Conservation (phyloP, 371 early-diverging fungal species). For the Funneliformis caledonium region DNA sequence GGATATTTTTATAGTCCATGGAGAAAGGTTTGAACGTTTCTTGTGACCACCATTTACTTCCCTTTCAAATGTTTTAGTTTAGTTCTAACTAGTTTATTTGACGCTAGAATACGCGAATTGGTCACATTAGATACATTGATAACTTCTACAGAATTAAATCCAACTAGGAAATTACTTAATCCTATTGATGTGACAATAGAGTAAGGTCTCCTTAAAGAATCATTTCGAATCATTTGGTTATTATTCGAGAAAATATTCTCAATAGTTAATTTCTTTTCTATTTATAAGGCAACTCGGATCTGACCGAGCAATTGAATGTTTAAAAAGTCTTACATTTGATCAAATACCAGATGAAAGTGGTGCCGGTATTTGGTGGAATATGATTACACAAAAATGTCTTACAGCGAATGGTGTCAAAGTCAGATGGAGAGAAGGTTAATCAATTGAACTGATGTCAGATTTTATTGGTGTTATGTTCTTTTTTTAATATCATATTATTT, state of each 20-base stretch:
- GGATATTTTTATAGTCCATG: conserved; percentile 10
- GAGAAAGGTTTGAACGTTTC: not conserved
- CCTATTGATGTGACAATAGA: conserved; percentile 2
- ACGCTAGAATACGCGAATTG: conserved; percentile 6
- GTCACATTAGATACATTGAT: conserved; percentile 19
- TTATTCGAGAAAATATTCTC: not conserved
- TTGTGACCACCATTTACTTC: not conserved
- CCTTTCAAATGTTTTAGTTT: not conserved
- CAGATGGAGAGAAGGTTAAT: conserved; percentile 15
- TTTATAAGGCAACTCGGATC: conserved; percentile 4
- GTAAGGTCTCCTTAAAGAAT: not conserved
- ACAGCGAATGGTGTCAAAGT: conserved; percentile 14
- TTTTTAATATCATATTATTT: not conserved
- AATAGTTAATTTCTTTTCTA: not conserved
- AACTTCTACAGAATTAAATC: conserved; percentile 14
- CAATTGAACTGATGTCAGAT: not conserved
- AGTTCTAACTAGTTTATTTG: not conserved
- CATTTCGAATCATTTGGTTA: not conserved
- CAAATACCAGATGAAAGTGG: conserved; percentile 26
- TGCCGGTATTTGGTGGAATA: conserved; percentile 22
- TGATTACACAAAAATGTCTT: conserved; percentile 18
- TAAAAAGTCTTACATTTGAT: not conserved
- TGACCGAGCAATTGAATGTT: not conserved
- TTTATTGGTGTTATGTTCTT: not conserved
- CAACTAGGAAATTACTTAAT: conserved; percentile 9